Conservation (phyloP, 768 basidiomycete genomes). For the Hysterangium stoloniferum region DNA sequence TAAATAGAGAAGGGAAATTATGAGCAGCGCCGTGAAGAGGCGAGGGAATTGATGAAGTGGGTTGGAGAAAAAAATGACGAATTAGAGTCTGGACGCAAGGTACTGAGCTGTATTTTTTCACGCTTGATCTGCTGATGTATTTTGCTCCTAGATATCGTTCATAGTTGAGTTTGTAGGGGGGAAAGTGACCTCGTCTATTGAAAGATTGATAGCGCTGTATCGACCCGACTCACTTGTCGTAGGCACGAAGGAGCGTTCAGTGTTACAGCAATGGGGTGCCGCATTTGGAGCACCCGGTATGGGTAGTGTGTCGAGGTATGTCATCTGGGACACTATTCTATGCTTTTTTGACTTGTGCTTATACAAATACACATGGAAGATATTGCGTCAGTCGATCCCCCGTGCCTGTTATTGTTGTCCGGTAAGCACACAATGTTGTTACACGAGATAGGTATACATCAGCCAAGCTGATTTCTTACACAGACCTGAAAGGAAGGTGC, state of each 20-base stretch:
- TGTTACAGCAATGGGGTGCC: slow-evolving; percentile 45
- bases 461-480: neutral
- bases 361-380: slow-evolving; percentile 26
- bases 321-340: neutral
- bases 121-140: neutral
- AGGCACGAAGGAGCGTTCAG: slow-evolving; percentile 69
- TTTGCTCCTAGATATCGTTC: slow-evolving; percentile 56
- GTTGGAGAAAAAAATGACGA: slow-evolving; percentile 80
- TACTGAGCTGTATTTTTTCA: slow-evolving; percentile 22
- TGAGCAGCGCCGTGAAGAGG: slow-evolving; percentile 73
- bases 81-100: slow-evolving; percentile 70
- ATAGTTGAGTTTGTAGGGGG: slow-evolving; percentile 94
- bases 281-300: slow-evolving; percentile 46
- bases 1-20: slow-evolving; percentile 59
- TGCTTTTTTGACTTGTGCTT: neutral
- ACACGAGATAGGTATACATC: too few relatives aligned
- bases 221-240: slow-evolving; percentile 90
- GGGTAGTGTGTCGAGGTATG: slow-evolving; percentile 52
- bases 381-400: slow-evolving; percentile 89
- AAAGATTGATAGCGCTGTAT: slow-evolving; percentile 87
- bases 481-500: slow-evolving; percentile 73
- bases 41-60: slow-evolving; percentile 66
- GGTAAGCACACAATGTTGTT: too few relatives aligned
- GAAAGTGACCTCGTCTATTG: slow-evolving; percentile 79
- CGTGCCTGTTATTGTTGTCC: slow-evolving; percentile 92